phyloP scores from a whole-genome alignment of 1,284 basidiomycete species.

The Schizopora paradoxa region DNA sequence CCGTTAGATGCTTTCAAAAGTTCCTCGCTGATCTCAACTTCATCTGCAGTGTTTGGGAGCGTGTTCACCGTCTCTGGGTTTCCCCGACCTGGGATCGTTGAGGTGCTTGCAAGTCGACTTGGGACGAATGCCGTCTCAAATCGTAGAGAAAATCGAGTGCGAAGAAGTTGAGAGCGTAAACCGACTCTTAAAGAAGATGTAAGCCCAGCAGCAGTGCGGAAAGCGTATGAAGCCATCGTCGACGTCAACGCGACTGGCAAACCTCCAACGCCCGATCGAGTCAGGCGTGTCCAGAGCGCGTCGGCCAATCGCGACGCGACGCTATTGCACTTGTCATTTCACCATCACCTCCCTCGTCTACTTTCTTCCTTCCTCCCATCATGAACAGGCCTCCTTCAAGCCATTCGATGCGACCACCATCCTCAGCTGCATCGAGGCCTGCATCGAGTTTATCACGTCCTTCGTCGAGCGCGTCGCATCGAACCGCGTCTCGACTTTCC shows the following conservation, averaged over 20 bases:
- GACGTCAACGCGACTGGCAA: too few relatives aligned
- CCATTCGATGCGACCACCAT: background rate
- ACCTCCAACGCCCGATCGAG: too few relatives aligned
- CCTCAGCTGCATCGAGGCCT: slow-evolving; percentile 16
- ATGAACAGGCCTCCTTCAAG: too few relatives aligned
- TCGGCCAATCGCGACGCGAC: background rate
- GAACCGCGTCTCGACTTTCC: slow-evolving; percentile 50
- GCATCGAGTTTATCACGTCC: slow-evolving; percentile 28
- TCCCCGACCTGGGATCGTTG: slow-evolving; percentile 16
- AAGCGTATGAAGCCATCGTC: too few relatives aligned
- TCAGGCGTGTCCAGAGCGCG: background rate
- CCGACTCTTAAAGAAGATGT: too few relatives aligned
- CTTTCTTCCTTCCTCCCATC: too few relatives aligned
- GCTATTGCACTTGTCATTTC: too few relatives aligned
- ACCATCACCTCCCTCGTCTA: too few relatives aligned
- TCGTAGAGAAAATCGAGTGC: too few relatives aligned
- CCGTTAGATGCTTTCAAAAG: background rate
- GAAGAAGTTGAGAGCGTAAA: too few relatives aligned
- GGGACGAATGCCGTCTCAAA: too few relatives aligned
- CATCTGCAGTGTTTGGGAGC: slow-evolving; percentile 18
- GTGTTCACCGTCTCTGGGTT: slow-evolving; percentile 22
- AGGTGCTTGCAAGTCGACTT: slow-evolving; percentile 29
- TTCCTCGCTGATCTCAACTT: slow-evolving; percentile 9
- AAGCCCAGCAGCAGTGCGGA: too few relatives aligned
- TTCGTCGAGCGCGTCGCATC: slow-evolving; percentile 36